Conservation (phyloP, 345 rosid genomes). For the Microthlaspi erraticum region DNA sequence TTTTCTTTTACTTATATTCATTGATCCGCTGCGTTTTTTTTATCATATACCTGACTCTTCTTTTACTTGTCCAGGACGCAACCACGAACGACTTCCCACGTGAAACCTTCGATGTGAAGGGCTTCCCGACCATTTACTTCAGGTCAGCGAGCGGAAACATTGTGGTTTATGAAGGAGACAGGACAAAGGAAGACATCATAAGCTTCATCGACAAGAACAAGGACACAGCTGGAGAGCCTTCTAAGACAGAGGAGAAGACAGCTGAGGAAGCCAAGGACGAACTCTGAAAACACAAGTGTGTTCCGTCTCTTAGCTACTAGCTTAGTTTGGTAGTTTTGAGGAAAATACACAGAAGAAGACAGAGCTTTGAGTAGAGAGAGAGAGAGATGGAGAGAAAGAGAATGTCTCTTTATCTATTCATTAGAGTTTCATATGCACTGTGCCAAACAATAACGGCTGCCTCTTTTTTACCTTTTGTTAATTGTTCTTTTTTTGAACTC, state of each 20-base stretch:
- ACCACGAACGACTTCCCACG: constrained; percentile 76
- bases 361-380: constrained; percentile 26
- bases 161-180: constrained; percentile 70
- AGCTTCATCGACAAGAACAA: constrained; percentile 81
- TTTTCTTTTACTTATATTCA: not conserved
- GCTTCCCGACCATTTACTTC: constrained; percentile 85
- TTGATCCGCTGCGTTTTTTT: constrained; percentile 5
- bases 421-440: constrained; percentile 20
- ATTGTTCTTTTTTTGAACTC: not conserved
- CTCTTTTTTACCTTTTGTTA: constrained; percentile 4
- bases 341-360: constrained; percentile 37
- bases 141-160: constrained; percentile 70
- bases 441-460: constrained; percentile 24
- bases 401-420: constrained; percentile 23
- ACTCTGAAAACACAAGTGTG: constrained; percentile 53
- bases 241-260: constrained; percentile 28
- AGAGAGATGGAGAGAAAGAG: not conserved
- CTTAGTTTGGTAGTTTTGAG: constrained; percentile 42
- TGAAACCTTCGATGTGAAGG: constrained; percentile 75
- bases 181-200: constrained; percentile 81
- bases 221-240: constrained; percentile 48
- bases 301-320: constrained; percentile 41
- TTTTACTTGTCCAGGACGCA: constrained; percentile 64
- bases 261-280: constrained; percentile 55
- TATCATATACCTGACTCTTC: constrained; percentile 3